A percentile compares a stretch with the other conserved stretches of the same genome.
Evolutionary conservation across 768 basidiomycete genomes (phyloP).

Genomic region (Suillus discolor): DNA sequence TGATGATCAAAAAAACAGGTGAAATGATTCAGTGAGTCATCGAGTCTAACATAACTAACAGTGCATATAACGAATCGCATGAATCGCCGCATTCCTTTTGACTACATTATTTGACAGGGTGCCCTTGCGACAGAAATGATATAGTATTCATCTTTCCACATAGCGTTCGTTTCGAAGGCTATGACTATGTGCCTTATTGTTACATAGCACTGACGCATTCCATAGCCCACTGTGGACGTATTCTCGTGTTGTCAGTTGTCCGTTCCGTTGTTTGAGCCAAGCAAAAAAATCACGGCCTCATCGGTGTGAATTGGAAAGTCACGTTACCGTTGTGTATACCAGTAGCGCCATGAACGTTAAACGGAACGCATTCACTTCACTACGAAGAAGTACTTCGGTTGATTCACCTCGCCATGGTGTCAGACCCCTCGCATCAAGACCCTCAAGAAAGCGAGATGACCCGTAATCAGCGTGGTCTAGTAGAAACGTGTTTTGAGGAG

Average conservation of each 20-base stretch:
- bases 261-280: too few relatives aligned
- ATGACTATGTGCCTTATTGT: background rate
- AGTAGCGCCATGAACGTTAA: background rate
- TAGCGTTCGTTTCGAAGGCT: background rate
- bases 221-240: background rate
- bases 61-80: background rate
- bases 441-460: constrained; percentile 46
- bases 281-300: background rate
- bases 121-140: background rate
- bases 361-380: background rate
- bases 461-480: constrained; percentile 52
- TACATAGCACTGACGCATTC: background rate
- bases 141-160: background rate
- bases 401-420: background rate
- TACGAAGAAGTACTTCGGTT: background rate
- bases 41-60: background rate
- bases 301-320: background rate
- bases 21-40: background rate
- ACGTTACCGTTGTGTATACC: background rate
- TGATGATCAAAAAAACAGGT: background rate
- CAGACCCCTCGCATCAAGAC: background rate
- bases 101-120: background rate
- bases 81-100: background rate
- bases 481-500: constrained; percentile 78
- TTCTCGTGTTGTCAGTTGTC: background rate